These are phyloP conservation scores for Orbilia blumenaviensis DNA, from an alignment of 2,329 filamentous ascomycete species.

Conservation along the genomic window DNA sequence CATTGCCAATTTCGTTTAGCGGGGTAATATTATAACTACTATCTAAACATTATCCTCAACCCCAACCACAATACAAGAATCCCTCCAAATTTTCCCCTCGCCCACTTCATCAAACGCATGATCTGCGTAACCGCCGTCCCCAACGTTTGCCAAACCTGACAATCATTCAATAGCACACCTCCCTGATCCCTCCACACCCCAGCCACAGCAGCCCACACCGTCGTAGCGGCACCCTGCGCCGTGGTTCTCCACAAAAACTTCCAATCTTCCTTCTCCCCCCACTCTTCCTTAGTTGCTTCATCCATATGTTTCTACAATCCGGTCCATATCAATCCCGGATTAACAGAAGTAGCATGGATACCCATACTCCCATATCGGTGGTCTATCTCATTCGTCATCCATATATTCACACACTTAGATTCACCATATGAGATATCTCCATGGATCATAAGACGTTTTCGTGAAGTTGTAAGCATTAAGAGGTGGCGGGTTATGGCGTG, in stretches of 20 bases:
- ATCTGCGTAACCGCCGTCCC: constrained; percentile 58
- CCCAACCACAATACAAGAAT: neutral
- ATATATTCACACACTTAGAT: constrained; percentile 66
- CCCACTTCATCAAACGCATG: constrained; percentile 55
- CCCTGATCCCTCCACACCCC: constrained; percentile 64
- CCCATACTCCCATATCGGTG: constrained; percentile 63
- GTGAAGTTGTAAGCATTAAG: constrained; percentile 63
- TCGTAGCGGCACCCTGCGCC: constrained; percentile 65
- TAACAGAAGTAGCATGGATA: constrained; percentile 63
- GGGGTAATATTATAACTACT: neutral
- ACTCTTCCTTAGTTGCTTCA: constrained; percentile 51
- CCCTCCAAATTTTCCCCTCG: constrained; percentile 1
- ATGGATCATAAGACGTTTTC: constrained; percentile 60
- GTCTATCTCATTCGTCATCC: constrained; percentile 66
- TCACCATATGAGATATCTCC: constrained; percentile 64
- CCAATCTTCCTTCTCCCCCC: constrained; percentile 53
- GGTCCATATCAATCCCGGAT: constrained; percentile 64
- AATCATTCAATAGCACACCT: constrained; percentile 64
- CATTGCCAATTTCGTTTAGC: neutral
- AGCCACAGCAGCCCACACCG: constrained; percentile 63
- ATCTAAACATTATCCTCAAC: neutral
- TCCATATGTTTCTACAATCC: constrained; percentile 59
- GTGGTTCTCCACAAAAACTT: constrained; percentile 59
- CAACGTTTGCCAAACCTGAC: constrained; percentile 59
- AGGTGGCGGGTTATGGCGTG: constrained; percentile 61